Conservation (phyloP, 768 basidiomycete genomes). For the Obba rivulosa region DNA sequence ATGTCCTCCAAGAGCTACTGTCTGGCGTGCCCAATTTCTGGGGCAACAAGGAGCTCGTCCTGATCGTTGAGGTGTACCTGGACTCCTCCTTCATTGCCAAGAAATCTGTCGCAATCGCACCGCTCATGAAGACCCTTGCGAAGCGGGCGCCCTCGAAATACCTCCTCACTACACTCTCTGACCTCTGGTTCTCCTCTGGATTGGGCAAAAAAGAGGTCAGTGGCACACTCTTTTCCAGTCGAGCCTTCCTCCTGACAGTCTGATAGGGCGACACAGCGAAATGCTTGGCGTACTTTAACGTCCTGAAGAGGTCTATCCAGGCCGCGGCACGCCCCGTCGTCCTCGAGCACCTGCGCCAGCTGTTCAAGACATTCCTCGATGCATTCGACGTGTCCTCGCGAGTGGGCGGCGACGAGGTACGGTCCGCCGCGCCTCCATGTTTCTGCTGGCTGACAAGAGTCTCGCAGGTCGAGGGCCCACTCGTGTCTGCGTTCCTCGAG, state of each 20-base stretch:
- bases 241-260: not conserved
- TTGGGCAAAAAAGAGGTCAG: constrained; percentile 30
- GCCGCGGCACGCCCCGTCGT: constrained; percentile 60
- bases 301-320: constrained; percentile 62
- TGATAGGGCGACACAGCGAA: constrained; percentile 8
- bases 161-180: constrained; percentile 59
- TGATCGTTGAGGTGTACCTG: constrained; percentile 53
- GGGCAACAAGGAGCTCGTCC: constrained; percentile 51
- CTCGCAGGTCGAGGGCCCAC: constrained; percentile 43
- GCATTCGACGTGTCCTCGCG: constrained; percentile 53
- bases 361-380: constrained; percentile 78
- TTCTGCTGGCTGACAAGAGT: not conserved
- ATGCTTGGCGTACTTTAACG: constrained; percentile 52
- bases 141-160: constrained; percentile 66
- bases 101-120: constrained; percentile 28
- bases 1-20: constrained; percentile 64
- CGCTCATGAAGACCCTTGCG: constrained; percentile 57
- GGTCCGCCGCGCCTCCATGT: not conserved
- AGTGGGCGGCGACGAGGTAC: constrained; percentile 18
- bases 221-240: constrained; percentile 11
- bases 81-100: constrained; percentile 29
- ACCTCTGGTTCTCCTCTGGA: constrained; percentile 44
- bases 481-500: constrained; percentile 77
- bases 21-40: constrained; percentile 80
- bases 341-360: constrained; percentile 54